Base-by-base conservation (phyloP, 495 filamentous ascomycete genomes). In the Penicillium paradoxum region DNA sequence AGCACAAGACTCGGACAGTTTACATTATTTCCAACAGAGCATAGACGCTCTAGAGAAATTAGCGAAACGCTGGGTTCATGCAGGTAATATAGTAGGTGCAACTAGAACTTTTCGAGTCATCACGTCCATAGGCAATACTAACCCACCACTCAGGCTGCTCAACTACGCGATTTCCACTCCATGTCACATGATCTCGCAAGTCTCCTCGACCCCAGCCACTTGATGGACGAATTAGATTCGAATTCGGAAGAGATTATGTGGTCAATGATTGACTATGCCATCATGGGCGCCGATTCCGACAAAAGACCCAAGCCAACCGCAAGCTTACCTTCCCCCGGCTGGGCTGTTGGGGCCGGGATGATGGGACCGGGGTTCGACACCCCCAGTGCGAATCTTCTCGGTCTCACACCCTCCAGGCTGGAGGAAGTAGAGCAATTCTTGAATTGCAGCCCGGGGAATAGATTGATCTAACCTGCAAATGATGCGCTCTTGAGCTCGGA, bases 251-350 rank as follows among this genome's bases (percentile, higher is more conserved):
- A 54, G 8, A 45, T 50, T 4, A 33, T 60, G 8, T 62, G 60
- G 56, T 57, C 64, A 24, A 64, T 67, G 64, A 50, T 64, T 32
- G 64, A 67, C 30, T 67, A 67, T 50, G 55, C 43, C 2, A 54
- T 50, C 7, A 17, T 63, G 7, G 59, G 59, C 15, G 43, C 59
- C 11, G 53, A 53, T 34, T 49, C 51, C 2, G 25, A 22, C 10
- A 47, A 47, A 40, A 49, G 49, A 37, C 53, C 53, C 6, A 46
- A 32, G 9, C n/a, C 56, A 7, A 21, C 29, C 14, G 42, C 51
- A 0, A 60, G 34, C 19, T 25, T 65, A 2, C 51, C 59, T 1
- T 62, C 59, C 8, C 53, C 59, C 5, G 37, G 24, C 14, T 48
- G 54, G 18, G 49, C 15, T n/a, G 36, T 58, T 27, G 54, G 44